Base-by-base conservation (phyloP, 768 basidiomycete species). In the Pleurotus citrinopileatus region DNA sequence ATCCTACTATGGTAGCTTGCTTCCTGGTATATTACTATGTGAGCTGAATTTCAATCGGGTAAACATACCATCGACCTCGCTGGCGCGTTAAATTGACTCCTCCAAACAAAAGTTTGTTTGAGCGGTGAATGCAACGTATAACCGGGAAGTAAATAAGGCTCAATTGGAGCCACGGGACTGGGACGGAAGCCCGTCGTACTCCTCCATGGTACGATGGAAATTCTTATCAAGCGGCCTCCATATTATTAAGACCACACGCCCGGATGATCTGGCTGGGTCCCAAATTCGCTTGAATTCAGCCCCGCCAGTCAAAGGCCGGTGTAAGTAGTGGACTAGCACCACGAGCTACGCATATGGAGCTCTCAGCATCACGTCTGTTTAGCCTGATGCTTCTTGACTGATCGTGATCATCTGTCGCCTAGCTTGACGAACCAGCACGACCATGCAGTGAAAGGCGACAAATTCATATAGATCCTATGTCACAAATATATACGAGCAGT, bases 121-220 rank as follows among this genome's bases (percentile, higher is more conserved):
- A 28, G 28, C 48, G 48, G 19, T 17, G 29, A 51, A 51, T 34
- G n/a, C n/a, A 36, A 32, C 20, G 19, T 37, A 51, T 38, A 38
- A 51, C 48, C 48, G 27, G 48, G 48, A 51, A 51, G 48, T 51
- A 51, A 38, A 51, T 51, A 51, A 10, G 20, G 34, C 34, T 37
- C 19, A 37, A 10, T 32, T 36, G 20, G 34, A 37, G 32, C 48
- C 48, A 51, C 29, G 48, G 34, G 48, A 51, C 29, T 51, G 48
- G 48, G 15, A 25, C 48, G 48, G 48, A 23, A 36, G 48, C 22
- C 34, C 48, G 29, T 37, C 48, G 22, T 8, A 51, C 7, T 4
- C 23, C 15, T 22, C 25, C 46, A 32, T 25, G 23, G 1, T 23
- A 23, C 45, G n/a, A n/a, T n/a, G 26, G 22, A 47, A 25, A n/a